Base-by-base conservation (phyloP, 768 basidiomycete species). In the Tulasnella sp. region DNA sequence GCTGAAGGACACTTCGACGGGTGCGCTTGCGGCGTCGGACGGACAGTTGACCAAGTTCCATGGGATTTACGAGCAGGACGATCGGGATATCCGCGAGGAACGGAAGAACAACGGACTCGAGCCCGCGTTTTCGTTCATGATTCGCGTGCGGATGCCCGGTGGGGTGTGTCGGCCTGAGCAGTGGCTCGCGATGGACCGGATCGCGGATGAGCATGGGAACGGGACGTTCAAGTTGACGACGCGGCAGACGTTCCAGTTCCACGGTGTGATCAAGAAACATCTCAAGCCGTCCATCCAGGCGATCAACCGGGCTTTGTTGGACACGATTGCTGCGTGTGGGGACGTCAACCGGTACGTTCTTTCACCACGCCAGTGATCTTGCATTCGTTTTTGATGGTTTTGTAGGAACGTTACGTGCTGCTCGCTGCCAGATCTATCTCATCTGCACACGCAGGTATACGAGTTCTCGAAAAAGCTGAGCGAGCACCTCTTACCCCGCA, bases 111-210 rank as follows among this genome's bases (percentile, higher is more conserved):
- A 90, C 67, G 96, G 92, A 42, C 81, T 86, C 19, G 96, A 99
- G 70, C 91, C 91, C 31, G 96, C 96, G 1, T 99, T 84, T 71
- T 78, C 83, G 66, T 99, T 99, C 75, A 99, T 99, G 96, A 97
- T 98, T 64, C 89, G 96, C 62, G 87, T 90, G 43, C 80, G 96
- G 51, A 85, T 96, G 76, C 93, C 96, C 43, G 96, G 86, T 56
- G 96, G 96, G 62, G 92, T 99, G 19, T 98, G 96, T 68, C 77
- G 74, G 25, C 84, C 94, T 2, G 72, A 79, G 35, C 96, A 99
- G 71, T 98, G 96, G 96, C 73, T 93, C 49, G 79, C 83, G 63
- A 90, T 99, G 82, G 90, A 97, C 71, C 84, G 84, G 64, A 97
- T 99, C 63, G 81, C 96, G 53, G 96, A 98, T 67, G 88, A 91